These are phyloP conservation scores for Camillea tinctor DNA, from an alignment of 2,329 filamentous ascomycete genomes.

Conservation along the genomic window DNA sequence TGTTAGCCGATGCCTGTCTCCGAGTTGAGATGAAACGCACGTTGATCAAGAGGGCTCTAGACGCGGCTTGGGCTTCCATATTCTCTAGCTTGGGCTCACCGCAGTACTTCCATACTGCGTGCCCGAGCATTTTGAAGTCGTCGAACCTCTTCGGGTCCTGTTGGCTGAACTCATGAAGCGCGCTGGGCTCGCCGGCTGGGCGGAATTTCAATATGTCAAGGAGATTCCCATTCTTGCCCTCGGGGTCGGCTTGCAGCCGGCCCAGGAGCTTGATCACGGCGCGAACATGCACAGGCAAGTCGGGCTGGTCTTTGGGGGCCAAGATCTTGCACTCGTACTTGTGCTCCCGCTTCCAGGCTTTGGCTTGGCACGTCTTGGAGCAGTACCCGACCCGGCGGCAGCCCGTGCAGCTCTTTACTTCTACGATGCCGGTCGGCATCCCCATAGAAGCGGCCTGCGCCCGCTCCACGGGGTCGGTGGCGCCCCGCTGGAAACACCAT, in stretches of 20 bases:
- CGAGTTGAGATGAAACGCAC: conserved; percentile 12
- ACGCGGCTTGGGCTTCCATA: conserved; percentile 12
- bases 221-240: conserved; percentile 12
- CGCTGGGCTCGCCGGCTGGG: conserved; percentile 15
- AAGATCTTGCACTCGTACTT: conserved; percentile 29
- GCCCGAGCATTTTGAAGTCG: conserved; percentile 21
- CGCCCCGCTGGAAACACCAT: conserved; percentile 29
- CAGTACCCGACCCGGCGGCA: conserved; percentile 27
- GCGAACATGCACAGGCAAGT: conserved; percentile 22
- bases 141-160: conserved; percentile 21
- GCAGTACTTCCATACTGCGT: conserved; percentile 22
- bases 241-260: conserved; percentile 22
- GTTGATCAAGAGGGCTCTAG: conserved; percentile 22
- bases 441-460: conserved; percentile 22
- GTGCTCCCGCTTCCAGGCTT: conserved; percentile 31
- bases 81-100: conserved; percentile 18
- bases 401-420: conserved; percentile 26
- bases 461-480: conserved; percentile 19
- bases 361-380: conserved; percentile 29
- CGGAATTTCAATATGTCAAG: conserved; percentile 19
- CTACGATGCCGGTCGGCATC: conserved; percentile 22
- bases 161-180: conserved; percentile 12
- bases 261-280: conserved; percentile 27
- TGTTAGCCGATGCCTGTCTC: conserved; percentile 6
- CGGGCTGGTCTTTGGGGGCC: conserved; percentile 20